These are phyloP conservation scores for Globisporangium canariense DNA, from an alignment of 352 stramenopile species.

Conservation along the genomic window DNA sequence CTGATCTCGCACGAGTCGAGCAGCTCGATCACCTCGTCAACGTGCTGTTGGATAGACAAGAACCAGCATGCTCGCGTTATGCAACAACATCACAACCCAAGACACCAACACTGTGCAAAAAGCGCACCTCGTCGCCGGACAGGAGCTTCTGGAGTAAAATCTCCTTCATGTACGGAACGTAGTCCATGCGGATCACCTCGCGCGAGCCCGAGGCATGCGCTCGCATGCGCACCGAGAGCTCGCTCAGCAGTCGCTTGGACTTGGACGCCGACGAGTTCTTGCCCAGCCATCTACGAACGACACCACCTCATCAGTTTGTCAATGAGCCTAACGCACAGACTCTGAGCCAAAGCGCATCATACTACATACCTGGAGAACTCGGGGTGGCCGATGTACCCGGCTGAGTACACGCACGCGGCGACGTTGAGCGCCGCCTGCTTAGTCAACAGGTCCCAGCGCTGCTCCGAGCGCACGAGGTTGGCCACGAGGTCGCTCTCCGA, in stretches of 20 bases:
- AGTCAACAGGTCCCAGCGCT: conserved; percentile 95
- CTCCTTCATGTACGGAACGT: conserved; percentile 88
- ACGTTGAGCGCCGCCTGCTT: conserved; percentile 91
- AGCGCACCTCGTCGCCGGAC: conserved; percentile 62
- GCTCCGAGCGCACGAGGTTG: conserved; percentile 72
- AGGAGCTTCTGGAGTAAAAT: conserved; percentile 81
- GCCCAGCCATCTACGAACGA: conserved; percentile 89
- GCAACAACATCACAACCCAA: neutral
- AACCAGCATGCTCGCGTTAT: neutral
- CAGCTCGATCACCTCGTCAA: conserved; percentile 90
- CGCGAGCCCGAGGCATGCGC: conserved; percentile 79
- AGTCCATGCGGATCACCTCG: conserved; percentile 87
- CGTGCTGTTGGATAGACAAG: conserved; percentile 33
- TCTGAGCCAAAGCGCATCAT: conserved; percentile 6
- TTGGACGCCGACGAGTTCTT: conserved; percentile 97
- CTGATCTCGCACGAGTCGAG: conserved; percentile 97
- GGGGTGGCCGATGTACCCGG: conserved; percentile 86
- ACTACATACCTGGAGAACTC: conserved; percentile 87
- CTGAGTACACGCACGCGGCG: conserved; percentile 71
- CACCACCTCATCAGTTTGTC: conserved; percentile 21
- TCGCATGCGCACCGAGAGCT: conserved; percentile 95
- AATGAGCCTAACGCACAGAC: neutral
- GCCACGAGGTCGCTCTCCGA: conserved; percentile 81
- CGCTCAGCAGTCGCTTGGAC: conserved; percentile 92
- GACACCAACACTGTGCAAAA: neutral